A percentile compares a stretch with the other conserved stretches of the same genome.
Conservation (phyloP, 1,139 yeast species). For the Diutina catenulata region DNA sequence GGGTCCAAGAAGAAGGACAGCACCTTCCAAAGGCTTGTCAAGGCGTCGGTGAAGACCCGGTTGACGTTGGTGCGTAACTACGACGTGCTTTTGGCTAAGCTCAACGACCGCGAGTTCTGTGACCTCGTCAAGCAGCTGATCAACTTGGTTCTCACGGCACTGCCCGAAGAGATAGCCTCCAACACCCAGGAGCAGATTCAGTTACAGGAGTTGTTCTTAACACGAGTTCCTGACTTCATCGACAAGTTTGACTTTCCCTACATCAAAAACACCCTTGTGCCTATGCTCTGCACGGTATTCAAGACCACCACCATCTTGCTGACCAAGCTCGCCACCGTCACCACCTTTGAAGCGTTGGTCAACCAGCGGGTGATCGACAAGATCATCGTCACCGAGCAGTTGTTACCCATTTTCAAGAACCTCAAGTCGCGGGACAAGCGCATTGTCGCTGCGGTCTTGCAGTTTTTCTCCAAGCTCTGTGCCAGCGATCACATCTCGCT, state of each 20-base stretch:
- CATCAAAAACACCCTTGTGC: constrained; percentile 62
- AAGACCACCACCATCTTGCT: constrained; percentile 74
- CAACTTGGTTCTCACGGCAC: constrained; percentile 18
- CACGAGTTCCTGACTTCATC: constrained; percentile 30
- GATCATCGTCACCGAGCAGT: constrained; percentile 59
- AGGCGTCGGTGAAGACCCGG: constrained; percentile 23
- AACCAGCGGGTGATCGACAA: constrained; percentile 55
- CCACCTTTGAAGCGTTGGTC: constrained; percentile 49
- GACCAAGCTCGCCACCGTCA: constrained; percentile 62
- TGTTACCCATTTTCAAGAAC: constrained; percentile 62
- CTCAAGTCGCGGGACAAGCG: constrained; percentile 71
- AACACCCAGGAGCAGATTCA: constrained; percentile 21
- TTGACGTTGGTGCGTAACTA: constrained; percentile 44
- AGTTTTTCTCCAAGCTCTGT: constrained; percentile 36
- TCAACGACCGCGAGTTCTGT: constrained; percentile 35
- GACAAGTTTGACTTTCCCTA: constrained; percentile 56
- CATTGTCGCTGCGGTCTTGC: constrained; percentile 44
- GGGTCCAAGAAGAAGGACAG: constrained; percentile 23
- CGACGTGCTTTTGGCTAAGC: constrained; percentile 36
- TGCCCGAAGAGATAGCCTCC: constrained; percentile 14
- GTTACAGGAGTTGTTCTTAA: constrained; percentile 47
- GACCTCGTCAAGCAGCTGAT: constrained; percentile 23
- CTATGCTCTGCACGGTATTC: constrained; percentile 60
- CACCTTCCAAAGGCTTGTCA: constrained; percentile 28
- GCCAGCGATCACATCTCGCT: constrained; percentile 25